A percentile compares a stretch with the other conserved stretches of the same genome.
Evolutionary conservation across 257 asterid species (phyloP).

Genomic region (Solanum boliviense): DNA sequence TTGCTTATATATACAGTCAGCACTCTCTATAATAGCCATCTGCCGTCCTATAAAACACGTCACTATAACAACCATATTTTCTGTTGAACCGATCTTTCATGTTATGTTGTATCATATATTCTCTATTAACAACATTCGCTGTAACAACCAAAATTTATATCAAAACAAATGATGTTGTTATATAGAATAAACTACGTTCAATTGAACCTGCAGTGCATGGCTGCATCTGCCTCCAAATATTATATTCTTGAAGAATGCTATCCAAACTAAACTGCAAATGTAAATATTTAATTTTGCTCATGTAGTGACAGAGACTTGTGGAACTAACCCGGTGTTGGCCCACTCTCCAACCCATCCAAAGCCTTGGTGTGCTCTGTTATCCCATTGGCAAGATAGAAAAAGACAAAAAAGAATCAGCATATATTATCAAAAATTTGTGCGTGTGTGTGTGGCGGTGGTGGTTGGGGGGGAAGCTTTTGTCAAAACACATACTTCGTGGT

Average conservation of each 20-base stretch:
- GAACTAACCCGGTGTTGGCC: constrained; percentile 90
- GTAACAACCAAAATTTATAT: background rate
- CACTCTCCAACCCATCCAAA: constrained; percentile 99
- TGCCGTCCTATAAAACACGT: background rate
- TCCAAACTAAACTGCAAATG: background rate
- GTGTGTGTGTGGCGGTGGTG: background rate
- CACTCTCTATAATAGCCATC: background rate
- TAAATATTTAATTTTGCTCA: background rate
- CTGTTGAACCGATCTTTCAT: background rate
- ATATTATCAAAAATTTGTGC: background rate
- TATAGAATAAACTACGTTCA: background rate
- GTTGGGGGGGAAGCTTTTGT: background rate
- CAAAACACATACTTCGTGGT: constrained; percentile 54
- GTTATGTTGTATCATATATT: background rate
- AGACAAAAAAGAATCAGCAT: background rate
- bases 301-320: background rate
- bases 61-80: background rate
- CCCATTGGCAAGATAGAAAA: background rate
- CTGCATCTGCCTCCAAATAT: background rate
- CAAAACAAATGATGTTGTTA: background rate
- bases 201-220: background rate
- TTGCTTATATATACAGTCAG: background rate
- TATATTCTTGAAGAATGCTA: background rate
- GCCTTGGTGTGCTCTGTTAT: constrained; percentile 92
- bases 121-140: background rate